Base-by-base conservation (phyloP, 768 basidiomycete genomes). In the Paxillus rubicundulus region DNA sequence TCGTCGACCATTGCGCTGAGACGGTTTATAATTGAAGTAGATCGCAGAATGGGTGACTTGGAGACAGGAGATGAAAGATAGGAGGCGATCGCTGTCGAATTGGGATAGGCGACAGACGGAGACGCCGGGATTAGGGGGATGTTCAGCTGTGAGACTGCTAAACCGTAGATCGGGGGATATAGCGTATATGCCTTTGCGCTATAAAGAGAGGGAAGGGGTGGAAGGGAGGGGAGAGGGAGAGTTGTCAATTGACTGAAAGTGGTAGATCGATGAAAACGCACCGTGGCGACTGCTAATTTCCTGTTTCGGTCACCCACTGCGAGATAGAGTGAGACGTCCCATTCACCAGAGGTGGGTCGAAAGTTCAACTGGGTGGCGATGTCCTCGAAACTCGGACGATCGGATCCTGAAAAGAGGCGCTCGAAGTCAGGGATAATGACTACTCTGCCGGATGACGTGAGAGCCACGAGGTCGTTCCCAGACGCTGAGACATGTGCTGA, bases 31-130 rank as follows among this genome's bases (percentile, higher is more conserved):
- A 49, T 77, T 82, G 33, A 82, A 56, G 53, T 73, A 84, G 12
- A 84, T 53, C 0, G 76, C 77, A 0, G 79, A 78, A 24, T 79
- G 75, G 0, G 79, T 78, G 69, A 82, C 73, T 60, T 83, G 81
- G 18, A 84, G 71, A 58, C 81, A 84, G 21, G 74, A 73, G n/a
- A 82, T 60, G 33, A 38, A 54, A 18, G 60, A 50, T n/a, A 65
- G 57, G 20, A 55, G 36, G 30, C 40, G 53, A 0, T 37, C 52
- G 34, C 53, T 32, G 16, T 69, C 60, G 43, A 62, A 49, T 52
- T 55, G 16, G 47, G 24, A 45, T 36, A 64, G 16, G 18, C 59
- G 52, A 32, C 52, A 58, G 51, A 69, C 57, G 16, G 59, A 59
- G 24, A 74, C 37, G 57, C 61, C 50, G 66, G 60, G 59, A 71